phyloP scores from a whole-genome alignment of 2,329 filamentous ascomycete genomes.

The Fusarium sulawesiense region DNA sequence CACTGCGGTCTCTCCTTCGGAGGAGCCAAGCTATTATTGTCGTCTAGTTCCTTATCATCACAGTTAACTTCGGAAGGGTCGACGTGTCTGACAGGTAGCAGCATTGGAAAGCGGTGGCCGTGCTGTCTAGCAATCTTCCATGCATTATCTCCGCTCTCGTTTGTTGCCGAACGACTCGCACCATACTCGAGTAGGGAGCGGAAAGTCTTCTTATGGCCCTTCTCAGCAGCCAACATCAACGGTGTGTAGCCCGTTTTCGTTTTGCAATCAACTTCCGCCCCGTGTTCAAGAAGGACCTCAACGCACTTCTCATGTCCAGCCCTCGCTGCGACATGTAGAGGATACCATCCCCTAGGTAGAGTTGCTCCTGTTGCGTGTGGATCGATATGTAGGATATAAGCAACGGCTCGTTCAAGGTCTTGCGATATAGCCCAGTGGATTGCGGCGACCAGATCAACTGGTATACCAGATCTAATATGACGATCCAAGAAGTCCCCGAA shows the following conservation, averaged over 20 bases:
- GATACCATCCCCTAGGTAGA: slow-evolving; percentile 9
- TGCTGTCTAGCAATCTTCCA: slow-evolving; percentile 1
- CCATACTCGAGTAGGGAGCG: not conserved
- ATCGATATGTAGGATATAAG: slow-evolving; percentile 18
- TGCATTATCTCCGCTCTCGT: not conserved
- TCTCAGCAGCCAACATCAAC: slow-evolving; percentile 22
- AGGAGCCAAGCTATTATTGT: not conserved
- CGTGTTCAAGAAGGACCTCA: slow-evolving; percentile 14
- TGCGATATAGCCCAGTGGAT: slow-evolving; percentile 9
- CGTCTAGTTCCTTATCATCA: not conserved
- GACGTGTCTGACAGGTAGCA: not conserved
- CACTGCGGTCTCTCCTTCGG: not conserved
- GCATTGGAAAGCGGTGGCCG: not conserved
- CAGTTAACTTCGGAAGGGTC: not conserved
- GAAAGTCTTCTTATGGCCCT: slow-evolving; percentile 5
- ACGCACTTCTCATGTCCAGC: not conserved
- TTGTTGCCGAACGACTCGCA: not conserved
- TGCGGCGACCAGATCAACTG: not conserved
- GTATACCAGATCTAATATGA: not conserved
- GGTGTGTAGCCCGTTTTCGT: slow-evolving; percentile 22
- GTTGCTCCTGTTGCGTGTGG: not conserved
- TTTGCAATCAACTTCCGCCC: slow-evolving; percentile 12
- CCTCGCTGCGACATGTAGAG: slow-evolving; percentile 20
- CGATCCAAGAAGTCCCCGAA: not conserved
- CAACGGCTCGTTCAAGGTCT: slow-evolving; percentile 1